phyloP scores from a whole-genome alignment of 176 grass and related monocot genomes.

The Rhipidocladum racemiflorum region DNA sequence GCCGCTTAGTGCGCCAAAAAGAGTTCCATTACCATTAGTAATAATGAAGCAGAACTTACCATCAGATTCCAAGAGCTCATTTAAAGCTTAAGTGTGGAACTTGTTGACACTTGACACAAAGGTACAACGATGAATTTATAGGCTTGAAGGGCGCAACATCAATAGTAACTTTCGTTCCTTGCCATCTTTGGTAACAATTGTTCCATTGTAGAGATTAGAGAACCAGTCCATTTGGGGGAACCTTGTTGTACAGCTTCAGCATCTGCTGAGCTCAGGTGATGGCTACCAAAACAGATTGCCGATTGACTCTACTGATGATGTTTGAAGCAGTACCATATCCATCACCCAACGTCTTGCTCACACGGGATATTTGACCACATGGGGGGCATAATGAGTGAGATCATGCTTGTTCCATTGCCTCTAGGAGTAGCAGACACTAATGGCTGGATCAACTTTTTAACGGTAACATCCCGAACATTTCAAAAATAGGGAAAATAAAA shows the following conservation, averaged over 20 bases:
- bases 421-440: too few species aligned
- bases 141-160: slow-evolving; percentile 75
- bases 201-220: slow-evolving; percentile 78
- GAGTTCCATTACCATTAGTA: slow-evolving; percentile 76
- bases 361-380: slow-evolving; percentile 64
- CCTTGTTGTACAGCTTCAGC: slow-evolving; percentile 77
- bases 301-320: slow-evolving; percentile 69
- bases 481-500: too few species aligned
- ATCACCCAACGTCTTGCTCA: slow-evolving; percentile 77
- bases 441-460: too few species aligned
- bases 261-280: slow-evolving; percentile 79
- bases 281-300: slow-evolving; percentile 65
- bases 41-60: slow-evolving; percentile 80
- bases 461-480: too few species aligned
- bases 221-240: slow-evolving; percentile 67
- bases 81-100: slow-evolving; percentile 73
- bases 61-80: slow-evolving; percentile 77
- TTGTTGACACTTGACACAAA: slow-evolving; percentile 81
- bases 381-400: slow-evolving; percentile 78
- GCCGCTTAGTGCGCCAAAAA: slow-evolving; percentile 70
- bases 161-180: slow-evolving; percentile 83
- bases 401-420: slow-evolving; percentile 81
- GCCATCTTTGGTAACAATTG: slow-evolving; percentile 69
- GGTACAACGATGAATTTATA: slow-evolving; percentile 71
- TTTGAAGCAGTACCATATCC: slow-evolving; percentile 80